phyloP scores from a whole-genome alignment of 2,329 filamentous ascomycete genomes.

The Taxawa tesnikishii region DNA sequence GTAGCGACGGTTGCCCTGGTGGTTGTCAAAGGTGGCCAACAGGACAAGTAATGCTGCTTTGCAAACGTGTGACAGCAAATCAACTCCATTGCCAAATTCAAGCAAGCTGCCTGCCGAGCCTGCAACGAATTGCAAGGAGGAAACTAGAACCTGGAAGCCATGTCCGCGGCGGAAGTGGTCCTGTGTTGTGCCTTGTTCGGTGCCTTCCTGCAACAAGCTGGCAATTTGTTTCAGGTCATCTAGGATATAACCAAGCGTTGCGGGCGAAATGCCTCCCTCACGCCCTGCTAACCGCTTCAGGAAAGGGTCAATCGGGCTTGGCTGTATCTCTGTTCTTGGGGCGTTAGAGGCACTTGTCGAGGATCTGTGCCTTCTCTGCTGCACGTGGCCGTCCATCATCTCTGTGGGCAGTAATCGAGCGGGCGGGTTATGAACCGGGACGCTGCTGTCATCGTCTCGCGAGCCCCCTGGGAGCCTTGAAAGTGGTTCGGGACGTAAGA shows the following conservation, averaged over 20 bases:
- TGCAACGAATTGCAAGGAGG: conserved; percentile 41
- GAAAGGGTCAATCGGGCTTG: conserved; percentile 6
- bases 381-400: not conserved
- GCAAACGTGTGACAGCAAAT: conserved; percentile 57
- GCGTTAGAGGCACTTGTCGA: conserved; percentile 8
- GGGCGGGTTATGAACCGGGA: not conserved
- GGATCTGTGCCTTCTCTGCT: conserved; percentile 8
- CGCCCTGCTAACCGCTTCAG: conserved; percentile 5
- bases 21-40: conserved; percentile 60
- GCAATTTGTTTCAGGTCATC: conserved; percentile 5
- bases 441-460: no score
- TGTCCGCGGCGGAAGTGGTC: conserved; percentile 72
- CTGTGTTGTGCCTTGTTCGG: conserved; percentile 22
- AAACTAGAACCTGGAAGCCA: conserved; percentile 65
- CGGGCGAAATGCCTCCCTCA: not conserved
- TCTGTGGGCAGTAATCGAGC: not conserved
- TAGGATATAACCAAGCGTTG: conserved; percentile 4
- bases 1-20: conserved; percentile 78
- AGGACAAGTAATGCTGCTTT: conserved; percentile 57
- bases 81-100: conserved; percentile 1
- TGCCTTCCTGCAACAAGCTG: conserved; percentile 4
- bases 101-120: not conserved
- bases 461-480: no score
- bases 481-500: no score
- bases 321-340: conserved; percentile 5